These are phyloP conservation scores for Rhodotorula graminis DNA, from an alignment of 768 basidiomycete genomes.

Conservation along the genomic window DNA sequence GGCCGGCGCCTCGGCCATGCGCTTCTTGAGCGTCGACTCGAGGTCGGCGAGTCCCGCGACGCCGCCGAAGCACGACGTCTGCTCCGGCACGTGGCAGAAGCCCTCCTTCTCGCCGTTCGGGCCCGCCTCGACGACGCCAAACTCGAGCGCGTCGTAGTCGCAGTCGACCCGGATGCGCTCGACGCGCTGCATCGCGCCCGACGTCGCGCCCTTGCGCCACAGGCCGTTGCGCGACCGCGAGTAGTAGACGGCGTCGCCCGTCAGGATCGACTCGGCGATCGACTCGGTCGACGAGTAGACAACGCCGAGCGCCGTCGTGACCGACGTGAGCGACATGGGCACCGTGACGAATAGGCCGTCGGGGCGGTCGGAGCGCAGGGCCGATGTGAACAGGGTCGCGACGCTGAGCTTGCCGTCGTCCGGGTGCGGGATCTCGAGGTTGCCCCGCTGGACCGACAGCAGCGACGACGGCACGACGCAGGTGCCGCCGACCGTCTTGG, in stretches of 20 bases:
- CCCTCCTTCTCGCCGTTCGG: slow-evolving; percentile 38
- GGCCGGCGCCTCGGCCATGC: slow-evolving; percentile 70
- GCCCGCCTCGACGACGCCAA: slow-evolving; percentile 64
- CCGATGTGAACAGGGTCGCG: slow-evolving; percentile 78
- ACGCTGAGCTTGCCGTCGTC: slow-evolving; percentile 66
- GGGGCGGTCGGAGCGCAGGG: slow-evolving; percentile 73
- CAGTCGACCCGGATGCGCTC: slow-evolving; percentile 79
- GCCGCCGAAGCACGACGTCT: slow-evolving; percentile 79
- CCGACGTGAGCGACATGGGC: slow-evolving; percentile 58
- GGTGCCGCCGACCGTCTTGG: slow-evolving; percentile 27
- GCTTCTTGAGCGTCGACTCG: slow-evolving; percentile 68
- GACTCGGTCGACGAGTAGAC: slow-evolving; percentile 91
- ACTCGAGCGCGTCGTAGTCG: slow-evolving; percentile 86
- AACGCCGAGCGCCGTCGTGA: slow-evolving; percentile 61
- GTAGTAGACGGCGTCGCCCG: slow-evolving; percentile 90
- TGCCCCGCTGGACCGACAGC: slow-evolving; percentile 56
- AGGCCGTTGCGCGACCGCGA: slow-evolving; percentile 83
- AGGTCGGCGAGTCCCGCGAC: slow-evolving; percentile 72
- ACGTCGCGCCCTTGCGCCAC: slow-evolving; percentile 96
- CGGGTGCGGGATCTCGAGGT: slow-evolving; percentile 59
- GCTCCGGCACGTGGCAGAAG: slow-evolving; percentile 60
- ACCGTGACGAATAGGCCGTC: slow-evolving; percentile 93
- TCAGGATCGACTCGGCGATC: slow-evolving; percentile 74
- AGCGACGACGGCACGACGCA: slow-evolving; percentile 48
- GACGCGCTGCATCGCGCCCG: slow-evolving; percentile 85